Base-by-base conservation (phyloP, 768 basidiomycete genomes). In the Panaeolus cyanescens region DNA sequence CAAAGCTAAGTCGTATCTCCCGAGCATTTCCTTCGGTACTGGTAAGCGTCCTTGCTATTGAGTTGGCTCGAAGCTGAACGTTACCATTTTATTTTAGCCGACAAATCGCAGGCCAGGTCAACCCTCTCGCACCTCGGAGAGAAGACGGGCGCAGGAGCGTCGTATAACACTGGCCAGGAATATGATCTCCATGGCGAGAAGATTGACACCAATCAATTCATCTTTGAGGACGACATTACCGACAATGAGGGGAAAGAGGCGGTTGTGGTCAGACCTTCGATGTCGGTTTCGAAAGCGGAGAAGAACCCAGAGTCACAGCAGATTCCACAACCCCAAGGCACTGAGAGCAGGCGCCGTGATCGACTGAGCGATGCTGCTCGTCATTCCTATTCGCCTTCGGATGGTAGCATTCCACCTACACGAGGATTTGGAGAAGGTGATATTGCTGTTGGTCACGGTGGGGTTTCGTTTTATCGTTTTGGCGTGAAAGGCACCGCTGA, bases 181-280 rank as follows among this genome's bases (percentile, higher is more conserved):
- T 62, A 53, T 22, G 64, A 65, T 34, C 22, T 62, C 13, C 15
- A 62, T n/a, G 64, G 59, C 22, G 64, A 65, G 4, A 30, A 19
- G 22, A 8, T 63, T 10, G 37, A 61, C 8, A 63, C 39, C 13
- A 25, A 50, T 7, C 20, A 63, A 34, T 63, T 61, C 40, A 17
- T 62, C 8, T 59, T 56, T 22, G 62, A 65, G 6, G 59, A 60
- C 32, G 62, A 63, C 20, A n/a, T 32, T 9, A 45, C 54, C 7
- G 64, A 60, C 12, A 31, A 30, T 25, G 50, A 59, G 15, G 32
- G 12, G 45, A 15, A 20, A 2, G 45, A 30, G 10, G 45, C 45
- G 25, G 22, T 2, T 13, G 45, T 50, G 10, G 9, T 28, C 5
- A 50, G 45, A 6, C 25, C 22, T 13, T 22, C 9, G 10, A 50